Evolutionary conservation across 805 yeast species (phyloP), one percentile per base, ranked within the genome.

Genomic region (Wickerhamiella nectarea): DNA sequence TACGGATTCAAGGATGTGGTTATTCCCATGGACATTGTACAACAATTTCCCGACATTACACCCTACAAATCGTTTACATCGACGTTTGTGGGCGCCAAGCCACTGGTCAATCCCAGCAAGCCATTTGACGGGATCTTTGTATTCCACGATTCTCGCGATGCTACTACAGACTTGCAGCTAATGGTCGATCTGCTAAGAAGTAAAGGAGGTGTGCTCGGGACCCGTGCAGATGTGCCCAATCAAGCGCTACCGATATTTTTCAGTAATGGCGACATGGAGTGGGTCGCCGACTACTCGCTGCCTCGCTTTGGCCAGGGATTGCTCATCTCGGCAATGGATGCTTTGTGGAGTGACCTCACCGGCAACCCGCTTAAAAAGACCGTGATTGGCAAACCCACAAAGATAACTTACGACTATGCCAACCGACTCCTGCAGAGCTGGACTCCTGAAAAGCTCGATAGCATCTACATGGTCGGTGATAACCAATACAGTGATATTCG

Each of bases 241-340:
- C 44, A 29, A 15, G 14, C 29, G 4, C 14, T 41, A 11, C 75
- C 76, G 38, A 73, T 84, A 45, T 82, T 80, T 63, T 85, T 84
- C 69, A 94, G 94, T 33, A 94, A 85, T 60, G 81, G 89, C 15
- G 95, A 85, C 63, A 81, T 85, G 56, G 83, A 85, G 45, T 85
- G 95, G 95, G 89, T 94, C 6, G 82, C 95, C 3, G 81, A 84
- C 62, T 85, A 82, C 58, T 74, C 74, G 53, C 68, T 81, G 49
- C 75, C 85, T 14, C 70, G 95, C 60, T 84, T 85, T 58, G 95
- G 95, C 48, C 86, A 85, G 94, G 95, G 95, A 47, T 94, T 95
- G 3, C 68, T 85, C 50, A 94, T 84, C 61, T 86, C 82, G 34
- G 80, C 93, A 14, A 75, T 84, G 56, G 86, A 87, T 44, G 91